These are phyloP conservation scores for Backusella tarrabulga DNA, from an alignment of 192 early-diverging fungal species.

Conservation along the genomic window DNA sequence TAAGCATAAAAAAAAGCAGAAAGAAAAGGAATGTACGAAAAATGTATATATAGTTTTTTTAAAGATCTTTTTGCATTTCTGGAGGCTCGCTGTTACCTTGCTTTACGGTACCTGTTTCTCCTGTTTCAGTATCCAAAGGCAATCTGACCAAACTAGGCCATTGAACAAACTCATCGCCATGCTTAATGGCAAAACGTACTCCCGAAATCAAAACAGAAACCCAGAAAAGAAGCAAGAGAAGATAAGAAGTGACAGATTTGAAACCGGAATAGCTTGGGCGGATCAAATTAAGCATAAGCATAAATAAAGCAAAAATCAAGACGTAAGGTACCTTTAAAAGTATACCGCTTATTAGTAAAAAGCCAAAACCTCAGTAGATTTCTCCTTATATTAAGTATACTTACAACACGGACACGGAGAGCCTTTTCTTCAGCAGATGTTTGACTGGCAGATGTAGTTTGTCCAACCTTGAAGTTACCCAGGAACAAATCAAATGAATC, in stretches of 20 bases:
- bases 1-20: neutral
- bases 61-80: constrained; percentile 1
- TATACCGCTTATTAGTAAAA: neutral
- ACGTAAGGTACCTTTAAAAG: constrained; percentile 21
- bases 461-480: constrained; percentile 55
- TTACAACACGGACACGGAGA: constrained; percentile 53
- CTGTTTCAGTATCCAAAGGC: constrained; percentile 1
- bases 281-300: constrained; percentile 49
- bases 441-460: neutral
- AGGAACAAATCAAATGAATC: constrained; percentile 91
- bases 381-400: neutral
- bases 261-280: constrained; percentile 35
- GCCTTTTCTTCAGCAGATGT: constrained; percentile 54
- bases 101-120: neutral
- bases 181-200: constrained; percentile 40
- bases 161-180: constrained; percentile 49
- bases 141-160: constrained; percentile 43
- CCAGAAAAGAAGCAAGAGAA: constrained; percentile 46
- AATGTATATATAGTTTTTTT: neutral
- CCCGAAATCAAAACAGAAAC: constrained; percentile 44
- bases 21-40: neutral
- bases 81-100: constrained; percentile 5
- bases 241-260: constrained; percentile 24
- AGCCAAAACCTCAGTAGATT: neutral
- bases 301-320: constrained; percentile 48